phyloP scores from a whole-genome alignment of 1,284 basidiomycete genomes.

The Porodaedalea pini region DNA sequence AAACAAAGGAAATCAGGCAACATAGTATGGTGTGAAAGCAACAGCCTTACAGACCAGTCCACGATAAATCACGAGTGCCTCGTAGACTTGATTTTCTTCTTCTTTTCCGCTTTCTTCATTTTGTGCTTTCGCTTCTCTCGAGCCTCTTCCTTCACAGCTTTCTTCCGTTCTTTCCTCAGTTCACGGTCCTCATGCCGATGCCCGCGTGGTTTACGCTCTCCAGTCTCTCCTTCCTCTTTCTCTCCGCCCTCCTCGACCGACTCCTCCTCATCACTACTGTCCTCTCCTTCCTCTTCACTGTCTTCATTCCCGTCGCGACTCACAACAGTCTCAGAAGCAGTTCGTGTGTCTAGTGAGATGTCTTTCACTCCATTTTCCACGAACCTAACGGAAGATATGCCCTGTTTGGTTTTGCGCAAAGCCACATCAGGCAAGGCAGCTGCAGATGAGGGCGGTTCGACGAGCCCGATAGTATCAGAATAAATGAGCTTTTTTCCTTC shows the following conservation, averaged over 20 bases:
- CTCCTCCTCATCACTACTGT: conserved; percentile 32
- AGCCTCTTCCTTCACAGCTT: conserved; percentile 81
- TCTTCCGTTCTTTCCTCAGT: conserved; percentile 92
- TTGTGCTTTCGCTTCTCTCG: conserved; percentile 87
- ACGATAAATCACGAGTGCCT: conserved; percentile 8
- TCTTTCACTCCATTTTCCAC: conserved; percentile 21
- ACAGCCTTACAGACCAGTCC: too few relatives aligned
- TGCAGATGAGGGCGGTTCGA: conserved; percentile 34
- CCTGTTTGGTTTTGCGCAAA: conserved; percentile 22
- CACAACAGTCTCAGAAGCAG: not conserved
- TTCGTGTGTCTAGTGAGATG: not conserved
- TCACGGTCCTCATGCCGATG: conserved; percentile 90
- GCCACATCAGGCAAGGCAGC: conserved; percentile 10
- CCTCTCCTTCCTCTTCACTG: conserved; percentile 17
- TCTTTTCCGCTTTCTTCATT: conserved; percentile 93
- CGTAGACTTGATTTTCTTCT: conserved; percentile 70
- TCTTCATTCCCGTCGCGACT: conserved; percentile 4
- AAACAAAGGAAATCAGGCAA: too few relatives aligned
- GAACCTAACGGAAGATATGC: conserved; percentile 23
- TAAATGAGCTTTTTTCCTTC: conserved; percentile 79
- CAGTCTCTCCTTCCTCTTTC: conserved; percentile 36
- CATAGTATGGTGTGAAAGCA: too few relatives aligned
- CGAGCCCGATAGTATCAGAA: conserved; percentile 76
- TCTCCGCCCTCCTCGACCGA: conserved; percentile 34
- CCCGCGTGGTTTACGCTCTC: conserved; percentile 65